Percentiles rank a stretch among this genome's conserved stretches.
phyloP scores from a whole-genome alignment of 192 early-diverging fungal genomes.

The Cetraspora pellucida region DNA sequence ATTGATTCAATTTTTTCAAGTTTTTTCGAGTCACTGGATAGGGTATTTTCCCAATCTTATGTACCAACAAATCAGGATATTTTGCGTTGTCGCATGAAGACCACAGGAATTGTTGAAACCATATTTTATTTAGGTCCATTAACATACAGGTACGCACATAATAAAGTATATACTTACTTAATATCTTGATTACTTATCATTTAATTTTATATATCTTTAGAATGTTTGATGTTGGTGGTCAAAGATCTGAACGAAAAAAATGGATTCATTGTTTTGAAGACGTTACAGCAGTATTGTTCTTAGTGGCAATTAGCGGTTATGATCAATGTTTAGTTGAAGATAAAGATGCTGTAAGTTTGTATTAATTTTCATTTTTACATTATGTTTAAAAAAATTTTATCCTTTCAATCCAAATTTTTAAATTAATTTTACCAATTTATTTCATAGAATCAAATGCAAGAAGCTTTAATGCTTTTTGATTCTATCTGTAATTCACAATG shows the following conservation, averaged over 20 bases:
- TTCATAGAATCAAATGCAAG: conserved; percentile 86
- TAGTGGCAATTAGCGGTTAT: conserved; percentile 94
- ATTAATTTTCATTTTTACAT: not conserved
- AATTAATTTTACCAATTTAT: no score
- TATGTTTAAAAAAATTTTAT: not conserved
- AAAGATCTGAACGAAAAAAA: conserved; percentile 97
- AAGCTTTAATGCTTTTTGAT: conserved; percentile 94
- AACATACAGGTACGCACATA: conserved; percentile 58
- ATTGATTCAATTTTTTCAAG: conserved; percentile 41
- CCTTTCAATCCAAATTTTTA: no score
- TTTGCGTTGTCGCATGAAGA: conserved; percentile 93
- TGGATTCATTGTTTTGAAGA: conserved; percentile 99
- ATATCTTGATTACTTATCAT: not conserved
- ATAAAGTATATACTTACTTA: not conserved
- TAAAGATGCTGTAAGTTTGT: conserved; percentile 74
- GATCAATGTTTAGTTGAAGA: conserved; percentile 96
- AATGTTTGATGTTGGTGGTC: conserved; percentile 98
- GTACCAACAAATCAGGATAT: conserved; percentile 95
- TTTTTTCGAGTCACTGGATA: conserved; percentile 91
- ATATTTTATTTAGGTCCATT: conserved; percentile 87
- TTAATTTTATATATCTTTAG: conserved; percentile 39
- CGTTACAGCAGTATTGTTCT: conserved; percentile 92
- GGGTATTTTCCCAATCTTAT: conserved; percentile 79
- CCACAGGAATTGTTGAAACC: conserved; percentile 96
- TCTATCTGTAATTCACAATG: conserved; percentile 97